These are phyloP conservation scores for Colletotrichum cuscutae DNA, from an alignment of 2,329 filamentous ascomycete species.

Conservation along the genomic window DNA sequence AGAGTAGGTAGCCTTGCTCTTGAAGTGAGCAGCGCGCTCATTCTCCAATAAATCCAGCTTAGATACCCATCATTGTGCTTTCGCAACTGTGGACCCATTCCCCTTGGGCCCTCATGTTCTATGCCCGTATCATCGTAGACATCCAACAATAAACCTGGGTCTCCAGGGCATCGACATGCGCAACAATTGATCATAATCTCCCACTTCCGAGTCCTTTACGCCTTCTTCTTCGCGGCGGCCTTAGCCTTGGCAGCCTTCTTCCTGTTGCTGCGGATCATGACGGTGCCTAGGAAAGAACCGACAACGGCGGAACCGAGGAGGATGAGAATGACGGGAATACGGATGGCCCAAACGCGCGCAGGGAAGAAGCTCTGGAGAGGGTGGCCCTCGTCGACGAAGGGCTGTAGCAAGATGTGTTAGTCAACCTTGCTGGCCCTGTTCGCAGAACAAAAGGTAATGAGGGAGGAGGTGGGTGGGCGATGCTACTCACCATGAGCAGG, in stretches of 20 bases:
- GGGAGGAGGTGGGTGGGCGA: slow-evolving; percentile 14
- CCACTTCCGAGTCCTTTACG: slow-evolving; percentile 54
- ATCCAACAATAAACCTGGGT: background rate
- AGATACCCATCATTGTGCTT: slow-evolving; percentile 29
- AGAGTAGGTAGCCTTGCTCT: slow-evolving; percentile 18
- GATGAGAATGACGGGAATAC: slow-evolving; percentile 96
- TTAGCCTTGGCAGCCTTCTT: slow-evolving; percentile 97
- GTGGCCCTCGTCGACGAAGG: slow-evolving; percentile 96
- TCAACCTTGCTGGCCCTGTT: slow-evolving; percentile 1
- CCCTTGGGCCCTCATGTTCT: background rate
- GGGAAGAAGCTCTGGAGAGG: slow-evolving; percentile 95
- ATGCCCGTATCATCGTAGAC: background rate
- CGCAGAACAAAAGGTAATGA: slow-evolving; percentile 7
- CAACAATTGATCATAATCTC: background rate
- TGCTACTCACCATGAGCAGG: slow-evolving; percentile 82
- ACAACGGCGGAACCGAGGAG: slow-evolving; percentile 93
- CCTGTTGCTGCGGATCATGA: slow-evolving; percentile 98
- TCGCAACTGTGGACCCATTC: background rate
- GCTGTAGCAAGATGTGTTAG: slow-evolving; percentile 62
- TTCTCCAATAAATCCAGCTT: slow-evolving; percentile 30
- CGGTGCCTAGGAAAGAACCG: slow-evolving; percentile 92
- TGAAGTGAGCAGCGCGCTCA: slow-evolving; percentile 14
- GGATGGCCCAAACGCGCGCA: slow-evolving; percentile 97
- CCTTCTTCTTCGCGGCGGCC: slow-evolving; percentile 87
- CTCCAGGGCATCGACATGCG: background rate